Percentiles rank a stretch among this genome's conserved stretches.
Conservation (phyloP, 2,329 filamentous ascomycete genomes). For the Pseudogymnoascus sp. region DNA sequence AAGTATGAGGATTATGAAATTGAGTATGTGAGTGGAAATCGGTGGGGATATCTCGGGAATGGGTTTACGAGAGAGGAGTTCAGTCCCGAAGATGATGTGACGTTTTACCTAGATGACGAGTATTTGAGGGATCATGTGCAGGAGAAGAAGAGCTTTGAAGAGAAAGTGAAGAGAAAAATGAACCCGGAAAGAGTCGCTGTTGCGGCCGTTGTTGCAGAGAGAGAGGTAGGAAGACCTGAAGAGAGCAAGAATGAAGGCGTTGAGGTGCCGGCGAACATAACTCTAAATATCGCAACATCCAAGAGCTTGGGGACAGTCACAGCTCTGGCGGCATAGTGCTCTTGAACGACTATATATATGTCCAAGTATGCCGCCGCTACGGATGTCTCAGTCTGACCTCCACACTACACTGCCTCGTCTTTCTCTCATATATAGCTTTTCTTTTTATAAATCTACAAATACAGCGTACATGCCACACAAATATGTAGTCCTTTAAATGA, state of each 20-base stretch:
- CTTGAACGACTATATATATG: too few species aligned
- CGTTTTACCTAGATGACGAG: background rate
- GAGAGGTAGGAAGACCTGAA: background rate
- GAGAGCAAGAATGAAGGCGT: background rate
- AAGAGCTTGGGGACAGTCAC: too few species aligned
- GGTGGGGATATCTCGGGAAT: conserved; percentile 32
- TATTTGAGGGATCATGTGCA: background rate
- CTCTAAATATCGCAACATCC: too few species aligned
- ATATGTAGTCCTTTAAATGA: background rate
- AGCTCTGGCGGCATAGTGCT: too few species aligned
- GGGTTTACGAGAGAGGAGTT: conserved; percentile 32
- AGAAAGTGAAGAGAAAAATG: background rate
- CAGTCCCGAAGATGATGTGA: background rate
- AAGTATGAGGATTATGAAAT: conserved; percentile 38
- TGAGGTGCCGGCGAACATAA: background rate
- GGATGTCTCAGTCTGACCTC: background rate
- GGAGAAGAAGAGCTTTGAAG: background rate
- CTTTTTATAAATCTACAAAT: background rate
- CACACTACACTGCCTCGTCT: background rate
- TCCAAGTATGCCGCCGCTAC: too few species aligned
- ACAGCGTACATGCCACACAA: background rate
- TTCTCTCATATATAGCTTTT: background rate
- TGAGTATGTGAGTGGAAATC: conserved; percentile 23
- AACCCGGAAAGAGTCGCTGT: background rate
- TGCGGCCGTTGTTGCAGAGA: background rate